Conservation (phyloP, 2,329 filamentous ascomycete species). For the Botrytis byssoidea region DNA sequence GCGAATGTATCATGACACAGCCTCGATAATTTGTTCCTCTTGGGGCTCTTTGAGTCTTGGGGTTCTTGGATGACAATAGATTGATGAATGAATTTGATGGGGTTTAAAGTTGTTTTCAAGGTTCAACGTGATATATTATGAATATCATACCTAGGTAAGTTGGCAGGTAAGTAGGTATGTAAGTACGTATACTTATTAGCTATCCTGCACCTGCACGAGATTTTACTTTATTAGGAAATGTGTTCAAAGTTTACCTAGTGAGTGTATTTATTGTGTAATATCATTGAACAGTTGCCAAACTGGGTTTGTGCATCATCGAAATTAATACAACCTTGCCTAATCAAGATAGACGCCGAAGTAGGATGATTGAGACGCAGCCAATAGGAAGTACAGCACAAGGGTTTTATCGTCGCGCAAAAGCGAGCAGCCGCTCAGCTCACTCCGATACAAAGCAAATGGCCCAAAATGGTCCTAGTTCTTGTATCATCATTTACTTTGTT, state of each 20-base stretch:
- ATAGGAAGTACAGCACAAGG: slow-evolving; percentile 33
- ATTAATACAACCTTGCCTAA: slow-evolving; percentile 35
- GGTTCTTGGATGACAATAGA: neutral
- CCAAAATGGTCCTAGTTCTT: neutral
- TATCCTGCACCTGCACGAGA: no score
- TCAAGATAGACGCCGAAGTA: slow-evolving; percentile 39
- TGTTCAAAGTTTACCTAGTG: neutral
- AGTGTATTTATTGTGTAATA: neutral
- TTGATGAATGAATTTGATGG: neutral
- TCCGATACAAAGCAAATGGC: slow-evolving; percentile 5
- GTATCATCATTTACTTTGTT: neutral
- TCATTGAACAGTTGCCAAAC: slow-evolving; percentile 9
- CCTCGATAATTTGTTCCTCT: slow-evolving; percentile 17
- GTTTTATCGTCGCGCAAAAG: slow-evolving; percentile 28
- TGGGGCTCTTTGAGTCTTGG: neutral
- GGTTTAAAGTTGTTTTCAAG: no score
- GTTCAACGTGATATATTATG: neutral
- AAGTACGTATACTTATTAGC: neutral
- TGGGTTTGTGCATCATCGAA: slow-evolving; percentile 24
- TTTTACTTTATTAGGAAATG: neutral
- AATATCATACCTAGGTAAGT: neutral
- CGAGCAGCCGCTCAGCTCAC: slow-evolving; percentile 34
- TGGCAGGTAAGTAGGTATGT: neutral
- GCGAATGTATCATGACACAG: slow-evolving; percentile 22
- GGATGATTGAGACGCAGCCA: slow-evolving; percentile 32